These are phyloP conservation scores for Cryptococcus jaspeensis DNA, from an alignment of 1,284 basidiomycete species.

Conservation along the genomic window DNA sequence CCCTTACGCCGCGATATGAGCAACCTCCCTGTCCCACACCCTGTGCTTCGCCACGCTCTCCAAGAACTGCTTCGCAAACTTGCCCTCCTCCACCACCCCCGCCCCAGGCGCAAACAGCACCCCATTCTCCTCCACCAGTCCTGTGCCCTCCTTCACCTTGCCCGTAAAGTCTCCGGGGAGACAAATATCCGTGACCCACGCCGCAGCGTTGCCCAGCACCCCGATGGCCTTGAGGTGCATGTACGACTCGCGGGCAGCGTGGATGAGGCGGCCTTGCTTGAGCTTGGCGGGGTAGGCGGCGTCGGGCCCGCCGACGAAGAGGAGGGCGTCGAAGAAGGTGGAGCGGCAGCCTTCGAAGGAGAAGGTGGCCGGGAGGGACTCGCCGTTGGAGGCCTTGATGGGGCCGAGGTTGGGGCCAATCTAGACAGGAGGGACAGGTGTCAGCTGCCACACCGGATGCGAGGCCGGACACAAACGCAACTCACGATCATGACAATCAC, in stretches of 20 bases:
- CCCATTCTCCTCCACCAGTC: conserved; percentile 36
- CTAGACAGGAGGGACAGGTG: background rate
- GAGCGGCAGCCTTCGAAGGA: conserved; percentile 66
- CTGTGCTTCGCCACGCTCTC: conserved; percentile 46
- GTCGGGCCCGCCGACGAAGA: conserved; percentile 63
- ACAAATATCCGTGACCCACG: conserved; percentile 37
- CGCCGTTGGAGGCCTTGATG: conserved; percentile 54
- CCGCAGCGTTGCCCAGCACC: conserved; percentile 59
- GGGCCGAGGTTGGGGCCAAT: conserved; percentile 66
- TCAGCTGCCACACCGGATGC: background rate
- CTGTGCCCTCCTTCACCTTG: conserved; percentile 31
- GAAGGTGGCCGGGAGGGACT: conserved; percentile 33
- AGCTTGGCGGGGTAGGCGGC: conserved; percentile 59
- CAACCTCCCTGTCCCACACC: conserved; percentile 48
- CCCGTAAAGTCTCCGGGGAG: conserved; percentile 43
- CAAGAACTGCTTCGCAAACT: conserved; percentile 45
- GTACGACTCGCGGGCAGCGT: conserved; percentile 74
- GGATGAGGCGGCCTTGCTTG: conserved; percentile 43
- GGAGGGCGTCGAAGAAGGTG: conserved; percentile 73
- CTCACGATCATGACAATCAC: conserved; percentile 61
- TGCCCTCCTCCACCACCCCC: conserved; percentile 45
- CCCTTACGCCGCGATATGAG: conserved; percentile 44
- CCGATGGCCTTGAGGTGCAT: conserved; percentile 74
- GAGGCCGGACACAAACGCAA: background rate
- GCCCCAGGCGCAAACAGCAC: conserved; percentile 47